These are phyloP conservation scores for Vitis rotundifolia DNA, from an alignment of 164 flowering plant species.

Conservation along the genomic window DNA sequence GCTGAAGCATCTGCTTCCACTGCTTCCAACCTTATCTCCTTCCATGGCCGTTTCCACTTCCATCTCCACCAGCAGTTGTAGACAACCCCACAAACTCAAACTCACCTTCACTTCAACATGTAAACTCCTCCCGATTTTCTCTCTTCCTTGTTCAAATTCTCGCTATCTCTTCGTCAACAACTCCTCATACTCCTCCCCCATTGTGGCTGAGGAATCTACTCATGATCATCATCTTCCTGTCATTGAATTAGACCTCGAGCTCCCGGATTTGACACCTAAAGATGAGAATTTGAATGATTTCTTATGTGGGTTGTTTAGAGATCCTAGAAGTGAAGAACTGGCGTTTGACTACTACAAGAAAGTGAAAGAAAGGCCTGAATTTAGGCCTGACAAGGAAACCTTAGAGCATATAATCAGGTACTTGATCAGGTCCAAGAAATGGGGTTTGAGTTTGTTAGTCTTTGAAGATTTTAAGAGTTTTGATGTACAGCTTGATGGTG, in stretches of 20 bases:
- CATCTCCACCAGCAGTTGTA: slow-evolving; percentile 18
- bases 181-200: slow-evolving; percentile 26
- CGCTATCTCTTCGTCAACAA: slow-evolving; percentile 19
- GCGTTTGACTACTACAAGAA: slow-evolving; percentile 53
- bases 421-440: slow-evolving; percentile 46
- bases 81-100: slow-evolving; percentile 9
- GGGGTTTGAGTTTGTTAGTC: slow-evolving; percentile 44
- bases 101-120: slow-evolving; percentile 6
- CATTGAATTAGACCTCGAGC: slow-evolving; percentile 7
- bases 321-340: slow-evolving; percentile 37
- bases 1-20: not conserved
- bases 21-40: slow-evolving; percentile 4
- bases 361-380: slow-evolving; percentile 46
- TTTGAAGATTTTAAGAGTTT: slow-evolving; percentile 47
- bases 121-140: slow-evolving; percentile 9
- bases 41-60: slow-evolving; percentile 38
- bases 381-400: slow-evolving; percentile 42
- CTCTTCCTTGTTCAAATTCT: slow-evolving; percentile 14
- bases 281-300: slow-evolving; percentile 30
- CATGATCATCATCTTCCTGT: not conserved
- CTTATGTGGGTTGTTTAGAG: slow-evolving; percentile 39
- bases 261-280: slow-evolving; percentile 6
- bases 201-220: slow-evolving; percentile 30
- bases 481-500: slow-evolving; percentile 48
- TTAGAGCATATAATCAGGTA: slow-evolving; percentile 54